Base-by-base conservation (phyloP, 306 rosid species). In the Cyamopsis tetragonoloba region DNA sequence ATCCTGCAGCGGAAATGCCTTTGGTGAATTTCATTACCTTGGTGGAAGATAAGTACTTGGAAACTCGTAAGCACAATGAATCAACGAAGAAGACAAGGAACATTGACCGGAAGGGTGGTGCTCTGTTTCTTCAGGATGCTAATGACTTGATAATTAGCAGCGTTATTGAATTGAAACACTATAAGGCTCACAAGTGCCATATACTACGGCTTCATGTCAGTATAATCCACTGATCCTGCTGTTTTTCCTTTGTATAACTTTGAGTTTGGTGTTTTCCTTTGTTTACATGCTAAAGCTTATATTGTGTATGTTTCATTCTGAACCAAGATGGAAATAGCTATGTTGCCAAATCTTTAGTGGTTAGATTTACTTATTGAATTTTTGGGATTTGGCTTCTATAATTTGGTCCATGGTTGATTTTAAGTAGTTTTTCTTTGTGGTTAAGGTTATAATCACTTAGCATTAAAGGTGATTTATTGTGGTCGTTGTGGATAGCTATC, bases 141-240 rank as follows among this genome's bases (percentile, higher is more conserved):
- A 50, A 38, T 19, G 83, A 77, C 24, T 3, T 6, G 2, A 57
- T 73, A 68, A 54, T 84, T 0, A 60, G 23, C 42, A 8, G 44
- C 1, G 13, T 18, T 0, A 31, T 87, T 53, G 62, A 73, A 2
- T 84, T 87, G 35, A 54, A 51, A 22, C 62, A 46, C 2, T 84
- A 64, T 15, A 59, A 66, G 37, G 78, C 80, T 13, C 17, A 57
- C 1, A 71, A 75, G 47, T 80, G 84, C 43, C 85, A 87, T 51
- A 75, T 80, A 48, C 72, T 87, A 42, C 62, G 69, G 23, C 86
- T 87, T 75, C 80, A 69, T 32, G 93, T 87, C 35, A 84, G 89
- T 78, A 61, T 44, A 60, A 26, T 14, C 28, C 6, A 10, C 28
- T 42, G 32, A n/a, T 50, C 27, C 18, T 34, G 1, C 42, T 18